These are phyloP conservation scores for Trypanosomatidae sp. DNA, from an alignment of 208 protist genomes.

Conservation along the genomic window DNA sequence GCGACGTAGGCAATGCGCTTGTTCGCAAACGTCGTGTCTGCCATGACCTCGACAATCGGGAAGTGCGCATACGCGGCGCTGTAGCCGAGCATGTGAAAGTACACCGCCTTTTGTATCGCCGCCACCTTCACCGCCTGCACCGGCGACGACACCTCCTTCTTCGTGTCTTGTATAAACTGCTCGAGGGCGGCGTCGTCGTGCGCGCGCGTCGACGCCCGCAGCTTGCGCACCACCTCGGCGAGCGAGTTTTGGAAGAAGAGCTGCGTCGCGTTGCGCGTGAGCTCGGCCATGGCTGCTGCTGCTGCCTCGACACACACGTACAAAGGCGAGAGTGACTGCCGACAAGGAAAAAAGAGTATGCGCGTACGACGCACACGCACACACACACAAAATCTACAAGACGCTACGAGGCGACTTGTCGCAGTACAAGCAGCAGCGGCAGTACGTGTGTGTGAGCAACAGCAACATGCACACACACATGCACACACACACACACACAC, in stretches of 20 bases:
- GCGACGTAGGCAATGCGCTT: conserved; percentile 93
- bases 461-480: background rate
- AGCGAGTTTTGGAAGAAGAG: conserved; percentile 83
- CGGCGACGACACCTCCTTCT: conserved; percentile 85
- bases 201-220: conserved; percentile 70
- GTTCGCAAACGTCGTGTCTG: conserved; percentile 49
- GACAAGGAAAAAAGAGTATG: background rate
- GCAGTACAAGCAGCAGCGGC: background rate
- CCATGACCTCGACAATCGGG: conserved; percentile 95
- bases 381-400: background rate
- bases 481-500: background rate
- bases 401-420: background rate
- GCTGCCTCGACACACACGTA: background rate
- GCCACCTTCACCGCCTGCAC: conserved; percentile 86
- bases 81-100: conserved; percentile 98
- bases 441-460: background rate
- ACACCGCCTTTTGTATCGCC: conserved; percentile 95
- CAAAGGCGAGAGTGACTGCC: background rate
- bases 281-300: conserved; percentile 13
- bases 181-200: conserved; percentile 91
- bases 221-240: conserved; percentile 90
- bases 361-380: background rate
- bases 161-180: conserved; percentile 87
- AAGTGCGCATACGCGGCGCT: conserved; percentile 94
- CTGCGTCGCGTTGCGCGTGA: conserved; percentile 24